A percentile compares a stretch with the other conserved stretches of the same genome.
phyloP scores from a whole-genome alignment of 1,284 basidiomycete genomes.

The Sporisorium iseilematis-ciliati region DNA sequence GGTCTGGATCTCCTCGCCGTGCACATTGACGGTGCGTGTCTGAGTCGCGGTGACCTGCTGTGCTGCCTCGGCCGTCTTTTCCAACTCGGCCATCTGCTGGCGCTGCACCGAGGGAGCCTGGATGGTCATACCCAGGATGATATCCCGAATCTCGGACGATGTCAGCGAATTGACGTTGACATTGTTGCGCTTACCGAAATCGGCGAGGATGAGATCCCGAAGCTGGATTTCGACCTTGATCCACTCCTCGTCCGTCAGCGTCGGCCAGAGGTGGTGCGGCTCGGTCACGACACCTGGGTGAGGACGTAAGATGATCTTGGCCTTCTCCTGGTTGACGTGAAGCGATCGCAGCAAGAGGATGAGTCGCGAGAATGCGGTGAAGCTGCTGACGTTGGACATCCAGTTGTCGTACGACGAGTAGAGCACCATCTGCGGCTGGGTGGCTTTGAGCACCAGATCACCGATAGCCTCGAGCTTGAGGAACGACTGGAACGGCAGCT shows the following conservation, averaged over 20 bases:
- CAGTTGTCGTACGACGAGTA: slow-evolving; percentile 99
- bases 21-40: slow-evolving; percentile 96
- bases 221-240: slow-evolving; percentile 99
- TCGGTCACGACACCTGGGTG: slow-evolving; percentile 84
- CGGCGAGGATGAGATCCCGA: slow-evolving; percentile 75
- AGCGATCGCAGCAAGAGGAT: slow-evolving; percentile 94
- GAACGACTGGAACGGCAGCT: slow-evolving; percentile 98
- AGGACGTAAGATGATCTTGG: slow-evolving; percentile 77
- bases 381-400: slow-evolving; percentile 98
- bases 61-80: slow-evolving; percentile 90
- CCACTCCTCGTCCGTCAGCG: slow-evolving; percentile 95
- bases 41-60: slow-evolving; percentile 96
- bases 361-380: slow-evolving; percentile 97
- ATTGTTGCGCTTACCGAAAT: slow-evolving; percentile 98
- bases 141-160: slow-evolving; percentile 83
- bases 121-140: slow-evolving; percentile 81
- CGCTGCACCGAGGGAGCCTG: slow-evolving; percentile 85
- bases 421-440: slow-evolving; percentile 98
- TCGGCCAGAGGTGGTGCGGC: slow-evolving; percentile 97
- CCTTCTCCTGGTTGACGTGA: slow-evolving; percentile 99
- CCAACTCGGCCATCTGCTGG: slow-evolving; percentile 99
- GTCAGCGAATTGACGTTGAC: slow-evolving; percentile 98
- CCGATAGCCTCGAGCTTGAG: slow-evolving; percentile 99
- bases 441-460: slow-evolving; percentile 94
- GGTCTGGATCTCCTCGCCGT: slow-evolving; percentile 95